phyloP scores from a whole-genome alignment of 768 basidiomycete genomes.

The Termitomyces sp. region DNA sequence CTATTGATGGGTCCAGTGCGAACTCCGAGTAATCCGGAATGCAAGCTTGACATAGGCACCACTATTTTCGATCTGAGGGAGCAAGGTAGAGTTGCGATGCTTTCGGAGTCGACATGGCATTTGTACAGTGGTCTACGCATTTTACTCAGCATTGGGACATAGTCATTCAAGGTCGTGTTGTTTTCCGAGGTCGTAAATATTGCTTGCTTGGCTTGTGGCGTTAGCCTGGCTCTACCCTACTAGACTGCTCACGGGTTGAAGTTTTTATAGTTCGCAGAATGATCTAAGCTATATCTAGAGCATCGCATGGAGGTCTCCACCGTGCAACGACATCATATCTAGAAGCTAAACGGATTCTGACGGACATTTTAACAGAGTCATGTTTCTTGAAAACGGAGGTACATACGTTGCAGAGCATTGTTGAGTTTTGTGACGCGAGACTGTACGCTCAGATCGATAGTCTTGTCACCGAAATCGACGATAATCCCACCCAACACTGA shows the following conservation, averaged over 20 bases:
- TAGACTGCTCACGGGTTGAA: not conserved
- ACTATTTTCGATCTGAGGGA: not conserved
- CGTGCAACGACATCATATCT: conserved; percentile 2
- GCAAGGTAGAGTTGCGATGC: not conserved
- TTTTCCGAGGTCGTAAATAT: not conserved
- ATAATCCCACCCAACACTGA: conserved; percentile 88
- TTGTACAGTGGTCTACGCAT: not conserved
- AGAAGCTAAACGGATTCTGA: conserved; percentile 34
- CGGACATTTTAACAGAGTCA: not conserved
- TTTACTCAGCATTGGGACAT: not conserved
- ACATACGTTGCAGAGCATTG: conserved; percentile 75
- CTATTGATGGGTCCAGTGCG: not conserved
- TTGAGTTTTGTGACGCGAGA: conserved; percentile 95
- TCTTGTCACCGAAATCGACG: conserved; percentile 98
- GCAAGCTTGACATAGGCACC: not conserved
- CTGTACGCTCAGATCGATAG: conserved; percentile 91
- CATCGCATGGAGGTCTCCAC: not conserved
- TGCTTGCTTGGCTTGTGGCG: not conserved
- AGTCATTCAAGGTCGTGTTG: not conserved
- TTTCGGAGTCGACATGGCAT: not conserved
- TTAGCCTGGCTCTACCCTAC: not conserved
- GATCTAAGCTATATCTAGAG: conserved; percentile 14
- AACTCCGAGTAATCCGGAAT: not conserved
- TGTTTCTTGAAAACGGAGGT: conserved; percentile 8
- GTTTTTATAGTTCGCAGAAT: conserved; percentile 5